These are phyloP conservation scores for Helichrysum umbraculigerum DNA, from an alignment of 129 eudicot genomes.

Conservation along the genomic window DNA sequence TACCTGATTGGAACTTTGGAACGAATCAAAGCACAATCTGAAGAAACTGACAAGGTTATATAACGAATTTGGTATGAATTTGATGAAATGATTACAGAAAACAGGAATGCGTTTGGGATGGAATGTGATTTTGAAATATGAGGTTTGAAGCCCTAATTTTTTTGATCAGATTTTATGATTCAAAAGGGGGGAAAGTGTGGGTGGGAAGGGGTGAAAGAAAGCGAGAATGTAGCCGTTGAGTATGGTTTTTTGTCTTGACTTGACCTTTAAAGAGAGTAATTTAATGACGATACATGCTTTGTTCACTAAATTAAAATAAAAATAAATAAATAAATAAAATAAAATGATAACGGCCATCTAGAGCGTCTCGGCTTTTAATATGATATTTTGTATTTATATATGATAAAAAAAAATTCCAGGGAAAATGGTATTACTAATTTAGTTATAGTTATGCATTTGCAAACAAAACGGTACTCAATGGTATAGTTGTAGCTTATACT, in stretches of 20 bases:
- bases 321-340: no score
- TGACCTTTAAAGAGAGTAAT: neutral
- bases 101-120: slow-evolving; percentile 20
- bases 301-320: neutral
- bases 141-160: neutral
- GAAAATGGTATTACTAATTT: no score
- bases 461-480: no score
- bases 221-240: slow-evolving; percentile 72
- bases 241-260: slow-evolving; percentile 45
- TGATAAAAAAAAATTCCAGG: no score
- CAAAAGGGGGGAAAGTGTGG: slow-evolving; percentile 18
- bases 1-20: neutral
- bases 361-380: neutral
- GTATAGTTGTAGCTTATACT: no score
- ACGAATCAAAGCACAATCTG: neutral
- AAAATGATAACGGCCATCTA: slow-evolving; percentile 8
- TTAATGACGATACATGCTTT: slow-evolving; percentile 6
- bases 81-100: slow-evolving; percentile 17
- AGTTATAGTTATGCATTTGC: no score
- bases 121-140: neutral
- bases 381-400: no score
- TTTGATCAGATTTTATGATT: slow-evolving; percentile 30
- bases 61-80: neutral
- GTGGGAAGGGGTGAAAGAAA: slow-evolving; percentile 27
- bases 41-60: neutral